Base-by-base conservation (phyloP, 139 green algal genomes). In the Trebouxia sp. region DNA sequence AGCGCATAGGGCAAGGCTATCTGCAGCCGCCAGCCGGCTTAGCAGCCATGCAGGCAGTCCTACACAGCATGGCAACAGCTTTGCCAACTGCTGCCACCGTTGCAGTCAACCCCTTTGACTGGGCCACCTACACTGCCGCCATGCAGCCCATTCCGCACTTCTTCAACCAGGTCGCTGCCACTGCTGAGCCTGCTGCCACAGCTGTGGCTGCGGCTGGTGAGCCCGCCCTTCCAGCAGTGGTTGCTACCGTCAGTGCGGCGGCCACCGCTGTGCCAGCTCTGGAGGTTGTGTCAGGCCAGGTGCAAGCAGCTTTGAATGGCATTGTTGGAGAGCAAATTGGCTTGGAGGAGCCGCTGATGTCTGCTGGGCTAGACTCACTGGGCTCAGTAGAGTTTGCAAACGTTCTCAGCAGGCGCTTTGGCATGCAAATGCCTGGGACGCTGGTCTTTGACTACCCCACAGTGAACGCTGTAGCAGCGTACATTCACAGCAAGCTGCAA, bases 1-100 rank as follows among this genome's bases (percentile, higher is more conserved):
- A 72, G 30, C 75, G 87, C 11, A 76, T 88, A 28, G 87, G 87
- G 15, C 80, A 88, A 51, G 85, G 87, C 69, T 56, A 50, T 41
- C 82, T 91, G 45, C 67, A 66, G 3, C 82, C 86, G 9, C 58
- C 78, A 41, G 51, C 87, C 12, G 89, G 89, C n/a, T 67, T 93
- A 28, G 56, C 75, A 17, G 72, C 83, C 6, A 67, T 92, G 32
- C 30, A 22, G 10, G 79, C 58, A 28, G 22, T 79, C 20, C 58
- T 89, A 37, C 56, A 58, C 76, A 22, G 45, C 62, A 72, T 72
- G 62, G 62, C 35, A 26, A n/a, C 26, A 47, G 41, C 67, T 5
- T 38, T 22, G 1, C 41, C 39, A 32, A 9, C 67, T 17, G 22
- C 41, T 15, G 26, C 67, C 32, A 24, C 55, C 9, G 10, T 77